phyloP scores from a whole-genome alignment of 176 grass and related monocot genomes.

The Cenchrus americanus region DNA sequence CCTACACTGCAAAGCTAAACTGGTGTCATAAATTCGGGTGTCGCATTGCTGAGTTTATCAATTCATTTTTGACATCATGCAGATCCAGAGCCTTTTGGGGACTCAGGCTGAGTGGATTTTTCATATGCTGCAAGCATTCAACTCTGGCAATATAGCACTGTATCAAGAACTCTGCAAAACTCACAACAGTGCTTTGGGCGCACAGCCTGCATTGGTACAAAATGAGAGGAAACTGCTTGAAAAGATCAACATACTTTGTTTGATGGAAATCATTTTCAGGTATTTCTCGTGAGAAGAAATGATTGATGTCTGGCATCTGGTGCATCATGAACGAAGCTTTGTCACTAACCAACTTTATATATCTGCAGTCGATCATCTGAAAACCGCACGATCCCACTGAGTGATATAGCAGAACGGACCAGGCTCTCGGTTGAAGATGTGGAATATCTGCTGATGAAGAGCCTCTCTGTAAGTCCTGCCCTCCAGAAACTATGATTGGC shows the following conservation, averaged over 20 bases:
- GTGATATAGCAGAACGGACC: constrained; percentile 62
- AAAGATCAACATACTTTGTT: constrained; percentile 90
- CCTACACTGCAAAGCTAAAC: neutral
- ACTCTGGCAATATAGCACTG: constrained; percentile 63
- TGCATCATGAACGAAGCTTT: neutral
- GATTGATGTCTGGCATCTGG: neutral
- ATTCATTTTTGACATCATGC: constrained; percentile 37
- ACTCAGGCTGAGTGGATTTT: constrained; percentile 80
- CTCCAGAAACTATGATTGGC: neutral
- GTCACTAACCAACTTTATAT: constrained; percentile 32
- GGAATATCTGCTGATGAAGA: constrained; percentile 90
- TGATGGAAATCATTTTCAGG: constrained; percentile 99
- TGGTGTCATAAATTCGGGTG: neutral
- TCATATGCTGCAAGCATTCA: constrained; percentile 86
- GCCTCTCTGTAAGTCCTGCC: constrained; percentile 69
- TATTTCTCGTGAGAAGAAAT: constrained; percentile 27
- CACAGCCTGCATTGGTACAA: constrained; percentile 79
- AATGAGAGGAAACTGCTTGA: constrained; percentile 76
- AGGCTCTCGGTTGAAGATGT: constrained; percentile 77
- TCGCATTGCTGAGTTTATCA: neutral
- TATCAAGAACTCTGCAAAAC: constrained; percentile 80
- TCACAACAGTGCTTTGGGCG: constrained; percentile 63
- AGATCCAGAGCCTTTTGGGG: constrained; percentile 78
- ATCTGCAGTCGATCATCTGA: constrained; percentile 62
- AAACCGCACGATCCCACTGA: constrained; percentile 78